A percentile compares a stretch with the other conserved stretches of the same genome.
Evolutionary conservation across 2,329 filamentous ascomycete species (phyloP).

Genomic region (Clarireedia sp.): DNA sequence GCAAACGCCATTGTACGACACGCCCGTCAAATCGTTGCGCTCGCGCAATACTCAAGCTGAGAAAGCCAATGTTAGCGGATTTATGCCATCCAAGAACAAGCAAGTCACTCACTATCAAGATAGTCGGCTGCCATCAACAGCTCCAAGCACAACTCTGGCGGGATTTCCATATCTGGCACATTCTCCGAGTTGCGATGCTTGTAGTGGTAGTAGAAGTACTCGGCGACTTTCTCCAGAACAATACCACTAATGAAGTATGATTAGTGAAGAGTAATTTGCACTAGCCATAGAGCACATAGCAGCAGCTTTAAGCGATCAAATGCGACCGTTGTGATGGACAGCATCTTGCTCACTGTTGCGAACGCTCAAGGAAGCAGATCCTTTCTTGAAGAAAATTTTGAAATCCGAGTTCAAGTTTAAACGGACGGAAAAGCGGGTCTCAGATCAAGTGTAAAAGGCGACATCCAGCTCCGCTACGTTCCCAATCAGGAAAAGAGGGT

Average conservation of each 20-base stretch:
- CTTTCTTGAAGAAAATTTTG: not conserved
- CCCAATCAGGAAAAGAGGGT: conserved; percentile 23
- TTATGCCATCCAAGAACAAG: not conserved
- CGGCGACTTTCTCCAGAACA: conserved; percentile 71
- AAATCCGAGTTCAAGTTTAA: not conserved
- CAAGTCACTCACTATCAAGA: conserved; percentile 45
- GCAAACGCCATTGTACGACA: not conserved
- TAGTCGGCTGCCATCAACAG: conserved; percentile 71
- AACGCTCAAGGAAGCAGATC: not conserved
- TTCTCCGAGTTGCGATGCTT: conserved; percentile 62
- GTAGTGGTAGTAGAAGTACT: conserved; percentile 80
- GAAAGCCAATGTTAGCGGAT: not conserved
- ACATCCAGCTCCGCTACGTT: conserved; percentile 28
- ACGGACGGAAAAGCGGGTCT: conserved; percentile 28
- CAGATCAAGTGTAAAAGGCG: conserved; percentile 58
- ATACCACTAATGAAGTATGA: conserved; percentile 45
- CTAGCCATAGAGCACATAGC: not conserved
- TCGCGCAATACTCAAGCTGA: too few species aligned
- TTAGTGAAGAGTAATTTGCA: not conserved
- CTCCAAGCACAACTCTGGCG: conserved; percentile 70
- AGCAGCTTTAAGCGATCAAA: not conserved
- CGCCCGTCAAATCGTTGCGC: not conserved
- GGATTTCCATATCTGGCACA: conserved; percentile 74
- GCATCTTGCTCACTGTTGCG: too few species aligned
- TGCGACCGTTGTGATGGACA: too few species aligned